Percentiles rank a stretch among this genome's conserved stretches.
Conservation (phyloP, 2,329 filamentous ascomycete genomes). For the Alternaria hordeiaustralica region DNA sequence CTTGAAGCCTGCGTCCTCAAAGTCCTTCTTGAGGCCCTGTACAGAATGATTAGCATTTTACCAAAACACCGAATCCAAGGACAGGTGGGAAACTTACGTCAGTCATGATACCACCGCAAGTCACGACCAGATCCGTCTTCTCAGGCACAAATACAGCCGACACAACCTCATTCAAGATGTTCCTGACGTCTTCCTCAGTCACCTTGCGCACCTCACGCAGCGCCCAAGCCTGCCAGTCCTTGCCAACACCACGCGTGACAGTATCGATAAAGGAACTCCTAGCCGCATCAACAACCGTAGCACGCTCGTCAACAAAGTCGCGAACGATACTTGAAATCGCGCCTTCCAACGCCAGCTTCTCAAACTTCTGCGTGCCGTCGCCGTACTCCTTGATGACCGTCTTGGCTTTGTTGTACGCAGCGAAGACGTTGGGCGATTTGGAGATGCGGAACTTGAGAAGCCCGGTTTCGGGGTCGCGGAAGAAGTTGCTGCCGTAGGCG, state of each 20-base stretch:
- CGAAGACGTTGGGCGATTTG: constrained; percentile 86
- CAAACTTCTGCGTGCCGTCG: constrained; percentile 73
- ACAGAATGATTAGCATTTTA: background rate
- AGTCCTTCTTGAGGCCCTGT: constrained; percentile 76
- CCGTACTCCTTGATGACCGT: constrained; percentile 77
- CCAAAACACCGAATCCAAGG: background rate
- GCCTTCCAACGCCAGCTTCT: constrained; percentile 83
- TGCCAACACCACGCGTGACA: constrained; percentile 76
- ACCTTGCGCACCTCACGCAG: constrained; percentile 79
- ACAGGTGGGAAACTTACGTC: constrained; percentile 66
- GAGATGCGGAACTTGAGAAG: constrained; percentile 86
- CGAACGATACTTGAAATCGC: constrained; percentile 90
- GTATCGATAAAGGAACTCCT: constrained; percentile 82
- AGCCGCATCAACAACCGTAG: constrained; percentile 82
- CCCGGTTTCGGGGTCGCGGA: constrained; percentile 77
- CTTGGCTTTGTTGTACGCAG: constrained; percentile 80
- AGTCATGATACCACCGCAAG: constrained; percentile 83
- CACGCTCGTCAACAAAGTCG: constrained; percentile 84
- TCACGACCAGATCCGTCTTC: constrained; percentile 84
- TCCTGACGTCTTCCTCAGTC: constrained; percentile 75
- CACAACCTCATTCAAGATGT: constrained; percentile 75
- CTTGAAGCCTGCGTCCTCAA: constrained; percentile 78
- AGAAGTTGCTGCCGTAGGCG: constrained; percentile 86
- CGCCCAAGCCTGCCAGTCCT: constrained; percentile 78
- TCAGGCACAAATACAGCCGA: constrained; percentile 80